These are phyloP conservation scores for Ceratobasidium sp. DNA, from an alignment of 1,284 basidiomycete species.

Conservation along the genomic window DNA sequence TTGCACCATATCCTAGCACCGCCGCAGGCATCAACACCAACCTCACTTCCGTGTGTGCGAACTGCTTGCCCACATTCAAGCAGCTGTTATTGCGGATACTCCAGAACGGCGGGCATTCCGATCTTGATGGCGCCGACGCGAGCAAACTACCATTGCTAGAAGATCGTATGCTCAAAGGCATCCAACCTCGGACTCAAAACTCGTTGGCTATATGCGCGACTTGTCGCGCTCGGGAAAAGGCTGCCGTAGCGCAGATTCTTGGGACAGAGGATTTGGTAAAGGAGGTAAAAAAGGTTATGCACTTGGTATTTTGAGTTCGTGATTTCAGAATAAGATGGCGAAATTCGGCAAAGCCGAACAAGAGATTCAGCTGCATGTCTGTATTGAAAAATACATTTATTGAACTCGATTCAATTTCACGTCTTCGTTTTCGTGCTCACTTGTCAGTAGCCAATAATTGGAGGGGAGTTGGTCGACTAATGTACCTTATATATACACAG, in stretches of 20 bases:
- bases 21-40: background rate
- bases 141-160: background rate
- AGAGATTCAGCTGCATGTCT: background rate
- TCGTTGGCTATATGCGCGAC: constrained; percentile 11
- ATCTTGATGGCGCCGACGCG: background rate
- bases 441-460: too few species aligned
- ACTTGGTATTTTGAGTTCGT: background rate
- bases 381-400: too few species aligned
- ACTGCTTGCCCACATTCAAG: constrained; percentile 8
- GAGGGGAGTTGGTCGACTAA: too few species aligned
- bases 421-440: too few species aligned
- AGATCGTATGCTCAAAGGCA: constrained; percentile 8
- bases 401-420: too few species aligned
- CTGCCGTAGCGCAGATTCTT: constrained; percentile 8
- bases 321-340: too few species aligned
- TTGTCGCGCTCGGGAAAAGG: constrained; percentile 18
- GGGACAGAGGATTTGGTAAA: constrained; percentile 6
- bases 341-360: too few species aligned
- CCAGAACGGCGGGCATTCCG: background rate
- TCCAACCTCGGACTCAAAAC: constrained; percentile 4
- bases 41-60: background rate
- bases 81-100: background rate
- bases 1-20: background rate
- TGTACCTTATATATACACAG: too few species aligned
- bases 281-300: constrained; percentile 33